Percentiles rank a stretch among this genome's conserved stretches.
Conservation (phyloP, 164 flowering plant species). For the Stephania japonica region DNA sequence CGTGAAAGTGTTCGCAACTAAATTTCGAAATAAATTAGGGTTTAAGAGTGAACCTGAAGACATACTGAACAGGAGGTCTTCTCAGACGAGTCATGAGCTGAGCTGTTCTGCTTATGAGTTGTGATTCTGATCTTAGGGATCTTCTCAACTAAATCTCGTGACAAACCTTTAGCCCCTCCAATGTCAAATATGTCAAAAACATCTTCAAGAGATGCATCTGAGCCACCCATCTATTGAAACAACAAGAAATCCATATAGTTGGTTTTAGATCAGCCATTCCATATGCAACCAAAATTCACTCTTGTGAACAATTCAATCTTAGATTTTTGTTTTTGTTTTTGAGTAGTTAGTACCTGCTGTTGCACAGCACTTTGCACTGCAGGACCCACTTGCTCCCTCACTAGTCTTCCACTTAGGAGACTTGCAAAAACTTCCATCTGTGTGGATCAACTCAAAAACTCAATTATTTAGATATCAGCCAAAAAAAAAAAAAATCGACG, state of each 20-base stretch:
- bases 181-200: constrained; percentile 56
- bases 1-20: no score
- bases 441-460: not conserved
- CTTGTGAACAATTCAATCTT: no score
- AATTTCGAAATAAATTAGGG: not conserved
- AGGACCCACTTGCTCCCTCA: constrained; percentile 71
- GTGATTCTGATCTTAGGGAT: constrained; percentile 61
- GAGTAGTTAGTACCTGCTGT: constrained; percentile 50
- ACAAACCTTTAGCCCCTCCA: constrained; percentile 54
- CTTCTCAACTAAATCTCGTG: constrained; percentile 56
- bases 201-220: constrained; percentile 59
- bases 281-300: not conserved
- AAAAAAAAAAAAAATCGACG: no score
- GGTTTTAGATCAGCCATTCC: not conserved
- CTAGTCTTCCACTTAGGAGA: constrained; percentile 73
- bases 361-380: constrained; percentile 80
- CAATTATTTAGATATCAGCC: not conserved
- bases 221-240: constrained; percentile 54
- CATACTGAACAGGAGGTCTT: constrained; percentile 68
- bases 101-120: constrained; percentile 22
- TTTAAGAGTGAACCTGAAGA: constrained; percentile 45
- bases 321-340: not conserved
- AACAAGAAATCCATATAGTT: constrained; percentile 9
- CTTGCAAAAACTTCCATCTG: constrained; percentile 80
- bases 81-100: constrained; percentile 53